phyloP scores from a whole-genome alignment of 257 asterid genomes.

The Voacanga thouarsii region DNA sequence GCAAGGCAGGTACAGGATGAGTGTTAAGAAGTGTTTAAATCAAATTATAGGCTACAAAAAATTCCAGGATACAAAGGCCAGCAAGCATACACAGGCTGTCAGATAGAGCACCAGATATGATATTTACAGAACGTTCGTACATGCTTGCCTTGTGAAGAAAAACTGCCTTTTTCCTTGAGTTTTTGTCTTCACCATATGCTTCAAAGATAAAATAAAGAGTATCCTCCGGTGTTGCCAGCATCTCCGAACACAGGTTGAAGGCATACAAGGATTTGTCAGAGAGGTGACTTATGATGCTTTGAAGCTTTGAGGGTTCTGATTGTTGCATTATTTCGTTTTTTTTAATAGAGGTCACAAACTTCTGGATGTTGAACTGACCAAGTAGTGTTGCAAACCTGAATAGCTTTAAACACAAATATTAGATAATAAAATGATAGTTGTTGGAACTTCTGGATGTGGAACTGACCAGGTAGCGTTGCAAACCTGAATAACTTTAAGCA shows the following conservation, averaged over 20 bases:
- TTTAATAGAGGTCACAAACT: constrained; percentile 42
- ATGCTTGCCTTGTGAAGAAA: constrained; percentile 87
- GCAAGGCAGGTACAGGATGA: not conserved
- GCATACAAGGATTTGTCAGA: constrained; percentile 55
- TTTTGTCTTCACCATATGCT: constrained; percentile 33
- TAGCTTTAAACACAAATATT: constrained; percentile 13
- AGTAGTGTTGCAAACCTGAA: constrained; percentile 64
- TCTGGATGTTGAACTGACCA: constrained; percentile 71
- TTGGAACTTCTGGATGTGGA: too few relatives aligned
- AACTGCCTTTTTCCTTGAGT: constrained; percentile 59
- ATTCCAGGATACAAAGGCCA: not conserved
- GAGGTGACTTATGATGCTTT: constrained; percentile 40
- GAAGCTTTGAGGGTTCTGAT: constrained; percentile 39
- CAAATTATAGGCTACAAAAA: not conserved
- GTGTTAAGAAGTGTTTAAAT: too few relatives aligned
- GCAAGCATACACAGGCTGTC: not conserved
- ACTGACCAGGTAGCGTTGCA: constrained; percentile 55
- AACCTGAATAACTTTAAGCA: constrained; percentile 47
- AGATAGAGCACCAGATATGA: not conserved
- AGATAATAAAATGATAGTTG: constrained; percentile 2
- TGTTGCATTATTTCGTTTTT: constrained; percentile 26
- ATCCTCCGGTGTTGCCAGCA: constrained; percentile 65
- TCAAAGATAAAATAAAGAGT: constrained; percentile 48
- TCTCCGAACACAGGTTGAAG: constrained; percentile 61
- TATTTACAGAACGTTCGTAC: constrained; percentile 21